Conservation (phyloP, 441 rosid genomes). For the Macaranga tanarius region DNA sequence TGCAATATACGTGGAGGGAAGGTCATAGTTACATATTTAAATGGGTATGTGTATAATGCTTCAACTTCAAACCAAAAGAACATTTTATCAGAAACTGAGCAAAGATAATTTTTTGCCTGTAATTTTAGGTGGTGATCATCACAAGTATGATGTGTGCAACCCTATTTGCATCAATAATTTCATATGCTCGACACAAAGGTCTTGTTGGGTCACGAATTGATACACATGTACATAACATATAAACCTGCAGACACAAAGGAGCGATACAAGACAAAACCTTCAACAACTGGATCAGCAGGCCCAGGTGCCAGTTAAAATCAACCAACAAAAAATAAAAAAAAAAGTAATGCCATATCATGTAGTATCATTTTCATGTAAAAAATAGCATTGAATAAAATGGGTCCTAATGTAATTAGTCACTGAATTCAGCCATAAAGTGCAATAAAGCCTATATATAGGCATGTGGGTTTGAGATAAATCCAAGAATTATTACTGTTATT, state of each 20-base stretch:
- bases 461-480: background rate
- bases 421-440: background rate
- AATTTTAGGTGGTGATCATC: slow-evolving; percentile 55
- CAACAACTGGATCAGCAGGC: background rate
- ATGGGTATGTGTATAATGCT: slow-evolving; percentile 50
- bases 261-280: background rate
- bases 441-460: background rate
- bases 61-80: background rate
- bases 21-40: slow-evolving; percentile 69
- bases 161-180: slow-evolving; percentile 52
- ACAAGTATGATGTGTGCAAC: slow-evolving; percentile 39
- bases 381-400: background rate
- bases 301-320: background rate
- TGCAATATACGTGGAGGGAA: slow-evolving; percentile 73
- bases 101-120: background rate
- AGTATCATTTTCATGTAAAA: background rate
- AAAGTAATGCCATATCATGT: background rate
- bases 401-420: slow-evolving; percentile 1
- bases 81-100: background rate
- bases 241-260: background rate
- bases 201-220: slow-evolving; percentile 65
- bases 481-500: background rate
- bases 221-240: background rate
- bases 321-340: background rate
- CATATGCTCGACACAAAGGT: slow-evolving; percentile 77